These are phyloP conservation scores for Apiospora arundinis DNA, from an alignment of 2,329 filamentous ascomycete species.

Conservation along the genomic window DNA sequence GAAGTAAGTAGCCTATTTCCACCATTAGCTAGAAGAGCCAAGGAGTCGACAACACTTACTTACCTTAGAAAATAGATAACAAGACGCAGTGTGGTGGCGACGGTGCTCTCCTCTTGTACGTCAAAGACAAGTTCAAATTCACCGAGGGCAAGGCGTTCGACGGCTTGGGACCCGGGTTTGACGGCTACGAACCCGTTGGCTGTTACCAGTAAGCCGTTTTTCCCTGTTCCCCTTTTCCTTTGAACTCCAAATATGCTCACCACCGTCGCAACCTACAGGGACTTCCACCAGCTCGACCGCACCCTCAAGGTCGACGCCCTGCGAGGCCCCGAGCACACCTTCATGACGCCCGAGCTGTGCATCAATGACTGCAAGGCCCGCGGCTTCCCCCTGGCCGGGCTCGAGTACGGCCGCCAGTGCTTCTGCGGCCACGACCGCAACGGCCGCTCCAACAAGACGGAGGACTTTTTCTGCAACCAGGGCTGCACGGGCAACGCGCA, in stretches of 20 bases:
- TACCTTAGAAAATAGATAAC: neutral
- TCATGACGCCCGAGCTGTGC: conserved; percentile 37
- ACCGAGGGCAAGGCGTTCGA: neutral
- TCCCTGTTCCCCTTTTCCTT: neutral
- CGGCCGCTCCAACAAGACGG: neutral
- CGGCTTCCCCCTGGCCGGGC: conserved; percentile 32
- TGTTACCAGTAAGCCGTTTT: neutral
- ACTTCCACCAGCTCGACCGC: neutral
- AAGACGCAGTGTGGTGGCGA: neutral
- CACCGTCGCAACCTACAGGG: neutral
- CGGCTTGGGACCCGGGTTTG: neutral
- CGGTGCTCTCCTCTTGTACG: neutral
- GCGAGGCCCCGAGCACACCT: neutral
- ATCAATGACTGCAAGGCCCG: conserved; percentile 28
- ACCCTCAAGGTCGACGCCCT: neutral
- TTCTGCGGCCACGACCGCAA: conserved; percentile 34
- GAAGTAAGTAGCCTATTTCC: neutral
- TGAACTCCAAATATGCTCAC: neutral
- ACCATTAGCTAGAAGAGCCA: neutral
- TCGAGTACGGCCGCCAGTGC: conserved; percentile 36
- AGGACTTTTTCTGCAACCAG: conserved; percentile 9
- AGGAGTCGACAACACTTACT: neutral
- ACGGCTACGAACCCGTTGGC: neutral
- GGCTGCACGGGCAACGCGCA: conserved; percentile 5
- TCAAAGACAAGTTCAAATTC: conserved; percentile 4